phyloP scores from a whole-genome alignment of 2,329 filamentous ascomycete genomes.

The Monosporascus ibericus region DNA sequence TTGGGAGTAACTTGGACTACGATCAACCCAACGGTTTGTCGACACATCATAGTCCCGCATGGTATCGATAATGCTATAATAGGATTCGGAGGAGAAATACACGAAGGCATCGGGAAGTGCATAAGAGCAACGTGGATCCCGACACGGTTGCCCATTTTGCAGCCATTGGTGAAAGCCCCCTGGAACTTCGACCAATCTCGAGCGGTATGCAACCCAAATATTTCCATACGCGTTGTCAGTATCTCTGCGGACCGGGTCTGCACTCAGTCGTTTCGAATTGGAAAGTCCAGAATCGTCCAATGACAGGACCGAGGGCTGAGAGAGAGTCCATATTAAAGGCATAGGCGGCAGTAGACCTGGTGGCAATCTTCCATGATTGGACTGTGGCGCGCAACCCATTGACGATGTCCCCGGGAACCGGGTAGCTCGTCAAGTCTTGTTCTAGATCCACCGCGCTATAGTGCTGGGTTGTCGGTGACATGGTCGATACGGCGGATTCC shows the following conservation, averaged over 20 bases:
- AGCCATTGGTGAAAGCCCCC: slow-evolving; percentile 7
- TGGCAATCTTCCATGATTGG: slow-evolving; percentile 5
- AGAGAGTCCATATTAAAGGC: slow-evolving; percentile 5
- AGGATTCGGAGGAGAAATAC: slow-evolving; percentile 7
- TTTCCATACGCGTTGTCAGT: not conserved
- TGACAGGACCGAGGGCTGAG: slow-evolving; percentile 6
- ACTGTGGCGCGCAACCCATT: not conserved
- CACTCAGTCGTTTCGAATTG: slow-evolving; percentile 3
- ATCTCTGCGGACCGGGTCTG: slow-evolving; percentile 1
- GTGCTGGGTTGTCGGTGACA: not conserved
- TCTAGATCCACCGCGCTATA: too few species aligned
- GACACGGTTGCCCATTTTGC: slow-evolving; percentile 9
- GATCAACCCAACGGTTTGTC: slow-evolving; percentile 3
- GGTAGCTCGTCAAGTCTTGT: not conserved
- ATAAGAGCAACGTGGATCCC: slow-evolving; percentile 7
- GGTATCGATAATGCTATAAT: slow-evolving; percentile 9
- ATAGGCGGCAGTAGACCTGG: slow-evolving; percentile 5
- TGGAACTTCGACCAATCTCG: slow-evolving; percentile 1
- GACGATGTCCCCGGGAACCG: not conserved
- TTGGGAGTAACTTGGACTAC: not conserved
- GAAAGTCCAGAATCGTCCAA: slow-evolving; percentile 3
- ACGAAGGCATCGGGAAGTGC: slow-evolving; percentile 4
- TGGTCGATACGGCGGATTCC: not conserved
- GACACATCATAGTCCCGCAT: slow-evolving; percentile 6
- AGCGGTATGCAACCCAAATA: slow-evolving; percentile 1